These are phyloP conservation scores for Mucor indicus DNA, from an alignment of 371 early-diverging fungal genomes.

Conservation along the genomic window DNA sequence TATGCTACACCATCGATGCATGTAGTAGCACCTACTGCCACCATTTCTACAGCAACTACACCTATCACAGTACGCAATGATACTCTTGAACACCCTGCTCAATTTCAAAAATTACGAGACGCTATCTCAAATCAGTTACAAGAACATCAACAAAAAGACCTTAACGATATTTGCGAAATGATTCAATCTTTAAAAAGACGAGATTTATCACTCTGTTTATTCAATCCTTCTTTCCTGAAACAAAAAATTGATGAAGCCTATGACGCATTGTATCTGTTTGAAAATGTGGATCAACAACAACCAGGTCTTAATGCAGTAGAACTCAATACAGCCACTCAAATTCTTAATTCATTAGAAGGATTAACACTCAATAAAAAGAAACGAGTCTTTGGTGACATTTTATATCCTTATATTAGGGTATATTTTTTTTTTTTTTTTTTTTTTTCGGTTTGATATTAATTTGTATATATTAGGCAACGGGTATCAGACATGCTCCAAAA, in stretches of 20 bases:
- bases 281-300: neutral
- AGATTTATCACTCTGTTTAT: slow-evolving; percentile 44
- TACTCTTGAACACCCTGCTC: neutral
- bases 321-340: neutral
- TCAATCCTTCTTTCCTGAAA: slow-evolving; percentile 36
- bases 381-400: slow-evolving; percentile 28
- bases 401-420: slow-evolving; percentile 37
- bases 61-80: neutral
- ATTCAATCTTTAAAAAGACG: slow-evolving; percentile 36
- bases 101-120: slow-evolving; percentile 30
- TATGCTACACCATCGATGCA: slow-evolving; percentile 5
- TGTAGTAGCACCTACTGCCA: neutral
- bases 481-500: slow-evolving; percentile 42
- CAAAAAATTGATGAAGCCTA: slow-evolving; percentile 38
- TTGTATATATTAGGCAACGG: slow-evolving; percentile 26
- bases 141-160: slow-evolving; percentile 15
- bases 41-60: slow-evolving; percentile 6
- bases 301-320: neutral
- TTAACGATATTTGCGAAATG: slow-evolving; percentile 39
- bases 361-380: slow-evolving; percentile 27
- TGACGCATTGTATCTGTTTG: slow-evolving; percentile 24
- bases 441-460: neutral
- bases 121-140: slow-evolving; percentile 20
- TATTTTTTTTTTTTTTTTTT: neutral
- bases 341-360: slow-evolving; percentile 24